A percentile compares a stretch with the other conserved stretches of the same genome.
phyloP scores from a whole-genome alignment of 345 rosid species.

The Salix viminalis region DNA sequence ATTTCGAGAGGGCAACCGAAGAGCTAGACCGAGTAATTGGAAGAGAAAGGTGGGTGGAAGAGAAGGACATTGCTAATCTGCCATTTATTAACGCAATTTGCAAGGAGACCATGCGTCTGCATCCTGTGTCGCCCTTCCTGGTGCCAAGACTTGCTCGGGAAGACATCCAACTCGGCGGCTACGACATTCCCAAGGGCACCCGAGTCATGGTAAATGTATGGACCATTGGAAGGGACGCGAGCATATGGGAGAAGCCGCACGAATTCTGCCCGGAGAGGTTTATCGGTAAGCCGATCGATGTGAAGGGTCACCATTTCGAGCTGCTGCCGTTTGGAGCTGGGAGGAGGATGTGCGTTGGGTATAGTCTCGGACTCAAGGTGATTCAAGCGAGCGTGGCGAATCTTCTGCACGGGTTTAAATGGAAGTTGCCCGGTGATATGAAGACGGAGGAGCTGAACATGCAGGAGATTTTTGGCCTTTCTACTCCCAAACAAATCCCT shows the following conservation, averaged over 20 bases:
- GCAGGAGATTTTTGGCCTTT: slow-evolving; percentile 55
- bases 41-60: slow-evolving; percentile 46
- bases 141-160: slow-evolving; percentile 41
- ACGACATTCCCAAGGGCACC: slow-evolving; percentile 49
- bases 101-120: slow-evolving; percentile 61
- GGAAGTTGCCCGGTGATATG: slow-evolving; percentile 42
- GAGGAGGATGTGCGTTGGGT: slow-evolving; percentile 69
- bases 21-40: slow-evolving; percentile 58
- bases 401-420: slow-evolving; percentile 52
- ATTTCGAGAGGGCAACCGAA: slow-evolving; percentile 44
- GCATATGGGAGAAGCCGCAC: slow-evolving; percentile 44
- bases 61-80: slow-evolving; percentile 43
- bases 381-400: slow-evolving; percentile 48
- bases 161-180: slow-evolving; percentile 35
- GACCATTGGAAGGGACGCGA: slow-evolving; percentile 55
- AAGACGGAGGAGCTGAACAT: slow-evolving; percentile 39
- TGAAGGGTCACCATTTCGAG: slow-evolving; percentile 54
- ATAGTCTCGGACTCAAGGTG: slow-evolving; percentile 51
- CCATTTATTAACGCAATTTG: slow-evolving; percentile 43
- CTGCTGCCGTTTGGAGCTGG: slow-evolving; percentile 65
- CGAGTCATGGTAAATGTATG: slow-evolving; percentile 41
- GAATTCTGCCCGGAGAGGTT: slow-evolving; percentile 58
- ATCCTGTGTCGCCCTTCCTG: slow-evolving; percentile 54
- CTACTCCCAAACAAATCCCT: slow-evolving; percentile 47
- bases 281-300: slow-evolving; percentile 36